A percentile compares a stretch with the other conserved stretches of the same genome.
phyloP scores from a whole-genome alignment of 805 yeast genomes.

The Candida piceae region DNA sequence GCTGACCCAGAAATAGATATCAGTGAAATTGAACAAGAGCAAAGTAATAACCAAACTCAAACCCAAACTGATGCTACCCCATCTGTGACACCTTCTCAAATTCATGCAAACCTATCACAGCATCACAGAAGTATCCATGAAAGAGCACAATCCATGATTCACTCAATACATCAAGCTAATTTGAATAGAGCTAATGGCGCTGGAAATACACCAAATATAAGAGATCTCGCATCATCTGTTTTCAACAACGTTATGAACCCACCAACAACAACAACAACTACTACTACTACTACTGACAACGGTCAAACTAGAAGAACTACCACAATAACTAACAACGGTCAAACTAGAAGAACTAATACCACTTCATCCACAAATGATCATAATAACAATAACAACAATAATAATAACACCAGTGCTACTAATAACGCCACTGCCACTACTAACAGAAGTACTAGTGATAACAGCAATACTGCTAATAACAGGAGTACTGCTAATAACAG shows the following conservation, averaged over 20 bases:
- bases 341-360: too few species aligned
- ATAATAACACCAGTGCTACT: too few species aligned
- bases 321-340: too few species aligned
- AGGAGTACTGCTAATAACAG: too few species aligned
- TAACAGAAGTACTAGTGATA: not conserved
- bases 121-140: constrained; percentile 13
- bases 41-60: too few species aligned
- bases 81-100: not conserved
- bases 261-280: not conserved
- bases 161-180: not conserved
- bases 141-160: constrained; percentile 1
- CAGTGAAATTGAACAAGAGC: too few species aligned
- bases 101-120: constrained; percentile 1
- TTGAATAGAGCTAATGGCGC: not conserved
- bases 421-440: not conserved
- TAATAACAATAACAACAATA: too few species aligned
- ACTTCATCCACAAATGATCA: too few species aligned
- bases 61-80: too few species aligned
- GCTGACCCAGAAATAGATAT: constrained; percentile 13
- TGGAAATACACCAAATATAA: not conserved
- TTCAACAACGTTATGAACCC: not conserved
- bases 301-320: too few species aligned
- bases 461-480: not conserved
- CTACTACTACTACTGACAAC: too few species aligned
- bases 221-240: not conserved